phyloP scores from a whole-genome alignment of 805 yeast species.

The Tetrapisispora iriomotensis region DNA sequence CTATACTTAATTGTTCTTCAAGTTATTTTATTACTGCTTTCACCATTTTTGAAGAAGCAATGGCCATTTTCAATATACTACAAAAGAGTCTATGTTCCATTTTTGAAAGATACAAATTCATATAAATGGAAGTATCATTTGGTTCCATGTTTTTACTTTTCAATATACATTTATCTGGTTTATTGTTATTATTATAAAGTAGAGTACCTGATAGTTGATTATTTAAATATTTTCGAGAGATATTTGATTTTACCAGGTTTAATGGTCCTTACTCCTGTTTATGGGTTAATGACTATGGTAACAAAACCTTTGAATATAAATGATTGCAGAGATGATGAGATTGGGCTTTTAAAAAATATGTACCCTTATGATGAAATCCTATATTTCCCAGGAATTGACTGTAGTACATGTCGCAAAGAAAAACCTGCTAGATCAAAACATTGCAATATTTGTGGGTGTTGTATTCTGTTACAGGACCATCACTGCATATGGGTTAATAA shows the following conservation, averaged over 20 bases:
- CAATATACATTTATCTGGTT: constrained; percentile 15
- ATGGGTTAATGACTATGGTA: constrained; percentile 16
- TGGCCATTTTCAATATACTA: constrained; percentile 22
- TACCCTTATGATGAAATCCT: constrained; percentile 42
- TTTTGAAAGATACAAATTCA: constrained; percentile 14
- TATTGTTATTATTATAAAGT: constrained; percentile 12
- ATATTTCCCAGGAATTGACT: constrained; percentile 39
- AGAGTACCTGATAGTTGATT: constrained; percentile 6
- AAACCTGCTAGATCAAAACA: constrained; percentile 70
- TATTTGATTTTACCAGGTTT: constrained; percentile 16
- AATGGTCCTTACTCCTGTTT: constrained; percentile 10
- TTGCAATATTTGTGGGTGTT: constrained; percentile 56
- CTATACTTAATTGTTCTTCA: constrained; percentile 2
- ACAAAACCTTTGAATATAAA: constrained; percentile 12
- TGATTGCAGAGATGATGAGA: neutral
- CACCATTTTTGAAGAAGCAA: constrained; percentile 16
- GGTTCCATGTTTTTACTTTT: constrained; percentile 24
- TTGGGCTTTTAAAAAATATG: constrained; percentile 2
- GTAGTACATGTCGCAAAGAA: constrained; percentile 51
- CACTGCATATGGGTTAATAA: constrained; percentile 67
- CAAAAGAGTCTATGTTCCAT: constrained; percentile 17
- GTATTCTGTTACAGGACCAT: constrained; percentile 61
- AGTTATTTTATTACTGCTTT: constrained; percentile 17
- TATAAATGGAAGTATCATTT: constrained; percentile 22
- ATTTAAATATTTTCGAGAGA: constrained; percentile 13